Base-by-base conservation (phyloP, 805 yeast species). In the Sugiyamaella smithiae region DNA sequence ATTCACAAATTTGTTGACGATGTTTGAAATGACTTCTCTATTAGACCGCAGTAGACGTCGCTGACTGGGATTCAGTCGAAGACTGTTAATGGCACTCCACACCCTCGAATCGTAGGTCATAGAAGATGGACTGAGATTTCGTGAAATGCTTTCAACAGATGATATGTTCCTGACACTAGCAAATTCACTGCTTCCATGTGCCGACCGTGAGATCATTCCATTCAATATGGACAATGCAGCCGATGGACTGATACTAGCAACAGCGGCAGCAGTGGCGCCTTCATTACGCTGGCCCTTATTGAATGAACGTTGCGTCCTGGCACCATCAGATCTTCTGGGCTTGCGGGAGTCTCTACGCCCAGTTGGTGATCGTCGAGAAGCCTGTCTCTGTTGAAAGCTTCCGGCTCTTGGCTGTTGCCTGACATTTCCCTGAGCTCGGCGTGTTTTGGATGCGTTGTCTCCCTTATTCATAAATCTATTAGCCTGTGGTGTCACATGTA, bases 31-130 rank as follows among this genome's bases (percentile, higher is more conserved):
- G 11, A 40, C 36, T 6, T 29, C 43, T 17, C 49, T 26, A 31
- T 49, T 45, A 11, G 50, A 25, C 6, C 50, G 37, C n/a, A 40
- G 12, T 17, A 46, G 40, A 5, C 32, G 45, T 19, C 45, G 40
- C 33, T 40, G 45, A 9, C 12, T 16, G 14, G 46, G 48, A 19
- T 33, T 40, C 9, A 46, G 24, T 6, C 45, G 38, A n/a, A 46
- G 37, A 8, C 29, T 37, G 33, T 40, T 46, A 26, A 46, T 46
- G 6, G 50, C 50, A 16, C 32, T 20, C 50, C 50, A 46, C 8
- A 46, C 45, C 11, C 45, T 28, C 4, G 50, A 40, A 17, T 46
- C 50, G 22, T 40, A 46, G 7, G 45, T 25, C 5, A 46, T 31
- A 3, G 50, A 46, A 5, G 45, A 29, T 8, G 50, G 45, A 9